Percentiles rank a stretch among this genome's conserved stretches.
These are phyloP conservation scores for Arthrobotrys pseudoclavata DNA, from an alignment of 2,329 filamentous ascomycete species.

Conservation along the genomic window DNA sequence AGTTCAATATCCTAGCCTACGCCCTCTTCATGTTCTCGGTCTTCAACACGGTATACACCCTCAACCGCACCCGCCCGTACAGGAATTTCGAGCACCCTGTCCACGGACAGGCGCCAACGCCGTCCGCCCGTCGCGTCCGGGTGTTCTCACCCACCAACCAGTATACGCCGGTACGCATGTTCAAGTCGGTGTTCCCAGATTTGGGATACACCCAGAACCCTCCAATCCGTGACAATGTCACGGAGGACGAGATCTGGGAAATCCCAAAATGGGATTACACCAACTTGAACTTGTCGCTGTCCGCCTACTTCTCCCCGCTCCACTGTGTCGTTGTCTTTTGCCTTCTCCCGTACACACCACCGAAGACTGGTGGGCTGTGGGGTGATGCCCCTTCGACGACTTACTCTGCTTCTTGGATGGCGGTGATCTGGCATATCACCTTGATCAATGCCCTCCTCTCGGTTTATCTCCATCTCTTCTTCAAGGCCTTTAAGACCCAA, in stretches of 20 bases:
- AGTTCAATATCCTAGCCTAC: slow-evolving; percentile 81
- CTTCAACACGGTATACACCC: slow-evolving; percentile 83
- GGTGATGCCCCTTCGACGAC: slow-evolving; percentile 63
- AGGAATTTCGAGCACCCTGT: slow-evolving; percentile 90
- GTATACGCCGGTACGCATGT: slow-evolving; percentile 81
- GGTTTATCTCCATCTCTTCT: slow-evolving; percentile 79
- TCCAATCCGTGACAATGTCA: slow-evolving; percentile 78
- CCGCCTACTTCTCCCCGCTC: slow-evolving; percentile 91
- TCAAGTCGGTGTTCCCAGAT: slow-evolving; percentile 77
- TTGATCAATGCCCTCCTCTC: slow-evolving; percentile 81
- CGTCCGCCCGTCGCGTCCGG: slow-evolving; percentile 87
- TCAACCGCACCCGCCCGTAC: slow-evolving; percentile 85
- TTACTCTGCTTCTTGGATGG: slow-evolving; percentile 83
- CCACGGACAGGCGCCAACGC: slow-evolving; percentile 76
- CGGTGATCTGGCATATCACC: slow-evolving; percentile 87
- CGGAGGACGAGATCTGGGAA: slow-evolving; percentile 88
- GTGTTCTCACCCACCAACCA: slow-evolving; percentile 85
- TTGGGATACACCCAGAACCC: slow-evolving; percentile 64
- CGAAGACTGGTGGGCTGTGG: slow-evolving; percentile 29
- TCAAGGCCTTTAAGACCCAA: slow-evolving; percentile 83
- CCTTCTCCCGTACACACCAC: slow-evolving; percentile 78
- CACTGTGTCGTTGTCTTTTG: slow-evolving; percentile 93
- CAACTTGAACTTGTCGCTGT: slow-evolving; percentile 82
- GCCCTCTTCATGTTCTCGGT: slow-evolving; percentile 76
- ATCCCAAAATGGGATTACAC: slow-evolving; percentile 93